Evolutionary conservation across 148 eudicot genomes (phyloP), one percentile per base, ranked within the genome.

Genomic region (Cornus kousa): DNA sequence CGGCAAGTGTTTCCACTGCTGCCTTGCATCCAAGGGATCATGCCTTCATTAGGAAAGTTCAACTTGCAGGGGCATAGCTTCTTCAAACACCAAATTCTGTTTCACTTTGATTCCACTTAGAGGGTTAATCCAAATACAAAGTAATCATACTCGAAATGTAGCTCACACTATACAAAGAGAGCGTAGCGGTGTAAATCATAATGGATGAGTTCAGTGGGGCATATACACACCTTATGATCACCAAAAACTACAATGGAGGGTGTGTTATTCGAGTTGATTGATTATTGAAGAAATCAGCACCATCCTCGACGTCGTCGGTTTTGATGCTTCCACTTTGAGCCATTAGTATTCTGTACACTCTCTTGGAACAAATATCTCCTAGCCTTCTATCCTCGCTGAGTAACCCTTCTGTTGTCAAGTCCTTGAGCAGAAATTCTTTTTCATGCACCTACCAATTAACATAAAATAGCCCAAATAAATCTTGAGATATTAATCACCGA

Each of bases 321-420:
- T 80, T 81, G 62, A 82, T 86, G 83, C 78, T 88, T 70, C 95
- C 98, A 60, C 78, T 83, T 83, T 91, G 88, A 55, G 98, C 95
- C 95, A 92, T 96, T 70, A 96, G 77, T 88, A 93, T 83, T 79
- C 98, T 87, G 88, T 89, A 96, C 16, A 93, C 93, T 86, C 99
- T 91, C 91, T 93, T 93, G 23, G 99, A 96, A 82, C 99, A 96
- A 72, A 90, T 77, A 78, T 89, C 92, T 6, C 99, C 99, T 33
- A 95, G 71, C 84, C 94, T 87, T 89, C 85, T 87, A 67, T 87
- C 89, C 66, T 82, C 89, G 48, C 93, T 87, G 46, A 87, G 76
- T 74, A 85, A 70, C 59, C 88, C 90, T 80, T 95, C 97, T 37
- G 81, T 81, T 71, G 72, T 90, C 83, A 95, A 82, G 74, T 91